phyloP scores from a whole-genome alignment of 2,329 filamentous ascomycete species.

The Westerdykella sp. region DNA sequence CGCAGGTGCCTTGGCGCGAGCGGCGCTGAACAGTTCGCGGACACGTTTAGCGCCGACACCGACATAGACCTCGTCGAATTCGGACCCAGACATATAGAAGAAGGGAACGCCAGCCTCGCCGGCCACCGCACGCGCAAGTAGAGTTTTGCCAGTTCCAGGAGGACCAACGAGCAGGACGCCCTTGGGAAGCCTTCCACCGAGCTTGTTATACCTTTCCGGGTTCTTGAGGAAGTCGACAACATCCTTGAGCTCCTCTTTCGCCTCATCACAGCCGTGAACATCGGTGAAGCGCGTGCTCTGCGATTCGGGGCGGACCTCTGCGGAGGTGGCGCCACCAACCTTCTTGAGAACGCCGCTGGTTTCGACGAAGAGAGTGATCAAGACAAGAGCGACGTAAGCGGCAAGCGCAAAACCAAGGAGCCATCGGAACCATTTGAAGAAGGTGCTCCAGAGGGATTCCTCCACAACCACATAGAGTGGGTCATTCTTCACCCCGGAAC shows the following conservation, averaged over 20 bases:
- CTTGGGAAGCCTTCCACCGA: slow-evolving; percentile 95
- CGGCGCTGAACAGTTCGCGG: slow-evolving; percentile 80
- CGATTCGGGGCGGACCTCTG: slow-evolving; percentile 85
- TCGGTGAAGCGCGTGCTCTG: slow-evolving; percentile 88
- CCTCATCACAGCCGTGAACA: slow-evolving; percentile 95
- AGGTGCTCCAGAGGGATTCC: slow-evolving; percentile 68
- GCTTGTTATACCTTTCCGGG: slow-evolving; percentile 84
- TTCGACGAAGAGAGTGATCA: slow-evolving; percentile 79
- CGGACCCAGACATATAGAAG: slow-evolving; percentile 99
- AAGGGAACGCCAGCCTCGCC: slow-evolving; percentile 97
- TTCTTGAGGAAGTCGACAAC: slow-evolving; percentile 93
- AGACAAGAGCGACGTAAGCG: slow-evolving; percentile 70
- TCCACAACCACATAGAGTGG: slow-evolving; percentile 96
- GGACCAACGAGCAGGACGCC: slow-evolving; percentile 92
- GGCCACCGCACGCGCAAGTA: slow-evolving; percentile 89
- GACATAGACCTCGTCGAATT: slow-evolving; percentile 98
- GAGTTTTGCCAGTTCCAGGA: slow-evolving; percentile 94
- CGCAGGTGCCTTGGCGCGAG: slow-evolving; percentile 76
- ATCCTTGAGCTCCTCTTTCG: slow-evolving; percentile 95
- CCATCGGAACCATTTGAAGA: slow-evolving; percentile 93
- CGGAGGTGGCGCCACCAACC: slow-evolving; percentile 62
- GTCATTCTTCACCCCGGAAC: slow-evolving; percentile 68
- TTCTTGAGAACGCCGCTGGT: slow-evolving; percentile 73
- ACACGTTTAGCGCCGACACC: slow-evolving; percentile 95
- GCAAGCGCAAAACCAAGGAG: slow-evolving; percentile 70